Percentiles rank a stretch among this genome's conserved stretches.
Conservation (phyloP, 257 asterid genomes). For the Nyctanthes arbortristis region DNA sequence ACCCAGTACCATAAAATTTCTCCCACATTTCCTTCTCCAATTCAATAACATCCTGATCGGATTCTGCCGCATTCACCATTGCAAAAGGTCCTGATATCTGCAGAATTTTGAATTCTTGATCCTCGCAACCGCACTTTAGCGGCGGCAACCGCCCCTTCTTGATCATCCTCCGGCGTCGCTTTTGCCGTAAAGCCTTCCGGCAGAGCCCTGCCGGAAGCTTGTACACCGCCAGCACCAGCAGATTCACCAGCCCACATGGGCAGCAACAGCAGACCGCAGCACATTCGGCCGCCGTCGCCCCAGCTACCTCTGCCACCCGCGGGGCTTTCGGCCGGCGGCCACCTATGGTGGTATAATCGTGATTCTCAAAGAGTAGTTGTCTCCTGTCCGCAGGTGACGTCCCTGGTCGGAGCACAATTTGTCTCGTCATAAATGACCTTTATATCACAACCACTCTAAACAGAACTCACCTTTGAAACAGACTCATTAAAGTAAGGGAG, state of each 20-base stretch:
- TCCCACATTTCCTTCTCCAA: slow-evolving; percentile 60
- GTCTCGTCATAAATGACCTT: slow-evolving; percentile 42
- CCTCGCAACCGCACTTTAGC: slow-evolving; percentile 23
- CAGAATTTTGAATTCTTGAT: slow-evolving; percentile 23
- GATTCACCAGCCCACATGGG: slow-evolving; percentile 41
- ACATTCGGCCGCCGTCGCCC: slow-evolving; percentile 54
- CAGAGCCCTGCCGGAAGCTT: slow-evolving; percentile 42
- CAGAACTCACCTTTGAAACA: no score
- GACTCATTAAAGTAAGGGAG: no score
- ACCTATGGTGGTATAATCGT: slow-evolving; percentile 16
- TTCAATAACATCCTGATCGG: slow-evolving; percentile 37
- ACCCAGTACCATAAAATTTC: slow-evolving; percentile 42
- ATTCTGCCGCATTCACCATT: slow-evolving; percentile 12
- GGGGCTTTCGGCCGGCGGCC: neutral
- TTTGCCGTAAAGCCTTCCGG: slow-evolving; percentile 36
- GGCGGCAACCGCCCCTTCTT: slow-evolving; percentile 27
- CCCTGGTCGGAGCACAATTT: slow-evolving; percentile 29
- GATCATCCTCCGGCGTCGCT: slow-evolving; percentile 25
- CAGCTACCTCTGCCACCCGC: slow-evolving; percentile 46
- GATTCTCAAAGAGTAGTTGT: slow-evolving; percentile 20
- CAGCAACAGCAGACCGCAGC: slow-evolving; percentile 52
- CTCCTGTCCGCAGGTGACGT: slow-evolving; percentile 21
- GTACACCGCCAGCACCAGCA: slow-evolving; percentile 36
- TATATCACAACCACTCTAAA: no score
- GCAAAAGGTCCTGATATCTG: slow-evolving; percentile 14